A percentile compares a stretch with the other conserved stretches of the same genome.
Conservation (phyloP, 345 rosid genomes). For the Populus nigra region DNA sequence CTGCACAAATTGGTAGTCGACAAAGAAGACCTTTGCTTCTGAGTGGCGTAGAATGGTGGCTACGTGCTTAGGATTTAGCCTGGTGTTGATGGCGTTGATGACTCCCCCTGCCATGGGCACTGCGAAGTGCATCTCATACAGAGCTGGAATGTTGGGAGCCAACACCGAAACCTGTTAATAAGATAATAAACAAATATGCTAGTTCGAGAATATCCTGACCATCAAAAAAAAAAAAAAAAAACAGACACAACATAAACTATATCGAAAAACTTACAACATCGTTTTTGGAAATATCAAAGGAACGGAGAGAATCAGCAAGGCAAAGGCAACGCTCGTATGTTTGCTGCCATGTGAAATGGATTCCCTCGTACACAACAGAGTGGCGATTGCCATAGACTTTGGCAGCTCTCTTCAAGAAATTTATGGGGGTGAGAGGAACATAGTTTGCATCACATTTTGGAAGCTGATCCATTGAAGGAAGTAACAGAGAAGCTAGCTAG, state of each 20-base stretch:
- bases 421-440: constrained; percentile 57
- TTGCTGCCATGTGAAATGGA: constrained; percentile 61
- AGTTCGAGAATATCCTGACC: neutral
- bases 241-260: neutral
- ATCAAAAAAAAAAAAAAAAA: neutral
- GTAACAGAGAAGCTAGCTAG: too few species aligned
- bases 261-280: constrained; percentile 44
- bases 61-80: constrained; percentile 63
- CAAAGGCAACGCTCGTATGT: constrained; percentile 63
- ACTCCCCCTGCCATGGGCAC: constrained; percentile 84
- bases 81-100: constrained; percentile 70
- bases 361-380: constrained; percentile 51
- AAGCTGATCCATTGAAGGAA: constrained; percentile 43
- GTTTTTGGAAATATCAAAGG: constrained; percentile 45
- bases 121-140: constrained; percentile 87
- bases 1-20: constrained; percentile 50
- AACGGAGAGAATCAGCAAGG: constrained; percentile 59
- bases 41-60: constrained; percentile 65
- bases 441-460: constrained; percentile 57
- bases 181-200: neutral
- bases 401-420: constrained; percentile 62
- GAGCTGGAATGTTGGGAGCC: constrained; percentile 82
- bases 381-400: constrained; percentile 41
- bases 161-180: constrained; percentile 59
- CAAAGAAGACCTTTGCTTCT: constrained; percentile 60